phyloP scores from a whole-genome alignment of 352 stramenopile genomes.

The Phytopythium aichiense region DNA sequence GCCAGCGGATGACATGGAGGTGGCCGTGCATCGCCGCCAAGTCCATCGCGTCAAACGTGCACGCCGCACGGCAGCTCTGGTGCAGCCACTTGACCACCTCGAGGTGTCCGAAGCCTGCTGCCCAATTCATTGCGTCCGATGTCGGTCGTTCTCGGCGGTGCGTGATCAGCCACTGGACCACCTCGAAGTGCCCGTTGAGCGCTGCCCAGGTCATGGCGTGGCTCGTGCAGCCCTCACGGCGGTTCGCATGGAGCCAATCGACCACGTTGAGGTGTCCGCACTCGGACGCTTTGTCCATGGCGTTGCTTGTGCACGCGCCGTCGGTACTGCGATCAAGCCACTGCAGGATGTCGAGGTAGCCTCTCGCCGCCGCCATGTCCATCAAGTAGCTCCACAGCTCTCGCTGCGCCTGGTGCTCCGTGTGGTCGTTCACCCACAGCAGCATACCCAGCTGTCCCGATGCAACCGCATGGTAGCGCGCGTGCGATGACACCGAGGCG shows the following conservation, averaged over 20 bases:
- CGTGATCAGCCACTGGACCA: conserved; percentile 38
- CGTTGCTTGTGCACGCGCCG: conserved; percentile 37
- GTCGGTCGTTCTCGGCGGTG: conserved; percentile 37
- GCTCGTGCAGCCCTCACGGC: conserved; percentile 35
- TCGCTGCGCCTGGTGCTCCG: not conserved
- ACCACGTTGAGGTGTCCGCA: conserved; percentile 42
- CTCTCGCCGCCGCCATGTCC: conserved; percentile 26
- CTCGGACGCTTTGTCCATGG: conserved; percentile 42
- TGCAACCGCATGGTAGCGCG: not conserved
- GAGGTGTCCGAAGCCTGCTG: conserved; percentile 8
- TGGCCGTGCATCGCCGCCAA: conserved; percentile 4
- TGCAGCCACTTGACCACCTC: conserved; percentile 10
- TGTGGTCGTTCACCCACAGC: not conserved
- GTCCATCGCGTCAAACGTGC: conserved; percentile 7
- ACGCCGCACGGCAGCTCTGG: not conserved
- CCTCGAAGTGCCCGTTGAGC: conserved; percentile 27
- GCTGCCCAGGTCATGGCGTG: conserved; percentile 47
- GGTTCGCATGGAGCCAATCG: conserved; percentile 39
- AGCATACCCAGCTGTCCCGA: not conserved
- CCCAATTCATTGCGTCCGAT: conserved; percentile 9
- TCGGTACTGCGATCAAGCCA: conserved; percentile 32
- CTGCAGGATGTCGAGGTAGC: conserved; percentile 23
- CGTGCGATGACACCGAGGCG: not conserved
- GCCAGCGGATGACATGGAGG: conserved; percentile 5
- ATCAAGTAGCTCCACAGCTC: conserved; percentile 8